Evolutionary conservation across 441 rosid genomes (phyloP), one percentile per base, ranked within the genome.

Genomic region (Jatropha multifida): DNA sequence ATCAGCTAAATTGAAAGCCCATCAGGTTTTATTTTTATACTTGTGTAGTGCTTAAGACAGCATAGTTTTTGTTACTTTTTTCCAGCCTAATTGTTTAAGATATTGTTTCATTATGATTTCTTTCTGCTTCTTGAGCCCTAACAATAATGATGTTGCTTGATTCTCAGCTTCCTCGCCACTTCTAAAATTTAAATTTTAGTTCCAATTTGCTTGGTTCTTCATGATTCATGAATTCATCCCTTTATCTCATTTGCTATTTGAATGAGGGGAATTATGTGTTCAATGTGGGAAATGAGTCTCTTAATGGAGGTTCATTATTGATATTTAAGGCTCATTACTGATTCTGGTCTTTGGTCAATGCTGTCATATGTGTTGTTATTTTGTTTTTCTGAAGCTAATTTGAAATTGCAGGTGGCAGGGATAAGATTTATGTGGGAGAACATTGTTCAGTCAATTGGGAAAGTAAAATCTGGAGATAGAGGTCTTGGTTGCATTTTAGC

Each of bases 401-500:
- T 79, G 48, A 71, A 68, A 23, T 71, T 86, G 87, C 92, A 97
- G 99, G 87, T 97, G 71, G 86, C 97, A 20, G 99, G 99, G 76
- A 94, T 97, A 71, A 87, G 99, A 81, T 97, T 97, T 84, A 86
- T 97, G 90, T 97, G 99, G 99, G 99, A 97, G 88, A 97, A 97
- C 81, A 92, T 97, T 71, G 82, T 94, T 71, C 99, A 97, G 87
- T 92, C 99, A 77, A 85, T 92, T 83, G 86, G 82, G 74, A 93
- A 86, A 82, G 93, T 89, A 74, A 97, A 84, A 86, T 90, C 96
- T 71, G 99, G 99, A 72, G 99, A 94, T 82, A 94, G 85, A 81
- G 99, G 99, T 78, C 97, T 97, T 71, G 99, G 99, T 66, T 97
- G 99, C 88, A 97, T 97, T 85, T 84, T 97, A 82, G 99, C 99